phyloP scores from a whole-genome alignment of 2,329 filamentous ascomycete species.

The Pyrenochaeta sp. region DNA sequence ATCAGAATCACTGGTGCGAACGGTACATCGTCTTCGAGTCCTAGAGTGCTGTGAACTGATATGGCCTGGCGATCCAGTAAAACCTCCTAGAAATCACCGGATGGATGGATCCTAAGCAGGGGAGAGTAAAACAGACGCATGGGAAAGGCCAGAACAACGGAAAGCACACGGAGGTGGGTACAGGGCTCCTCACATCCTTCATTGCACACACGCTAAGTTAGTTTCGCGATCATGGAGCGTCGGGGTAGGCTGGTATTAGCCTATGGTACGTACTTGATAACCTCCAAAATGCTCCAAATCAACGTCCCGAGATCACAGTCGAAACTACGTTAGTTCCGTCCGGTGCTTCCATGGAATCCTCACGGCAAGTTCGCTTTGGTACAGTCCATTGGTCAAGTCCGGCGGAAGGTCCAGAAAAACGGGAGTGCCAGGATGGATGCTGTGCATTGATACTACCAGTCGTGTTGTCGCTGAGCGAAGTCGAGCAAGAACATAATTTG shows the following conservation, averaged over 20 bases:
- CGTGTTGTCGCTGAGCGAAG: constrained; percentile 19
- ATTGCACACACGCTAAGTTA: constrained; percentile 39
- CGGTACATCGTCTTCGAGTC: constrained; percentile 1
- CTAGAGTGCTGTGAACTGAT: constrained; percentile 5
- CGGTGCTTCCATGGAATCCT: neutral
- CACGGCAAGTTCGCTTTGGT: too few relatives aligned
- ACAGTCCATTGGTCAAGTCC: neutral
- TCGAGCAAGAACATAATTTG: constrained; percentile 38
- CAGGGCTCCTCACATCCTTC: constrained; percentile 27
- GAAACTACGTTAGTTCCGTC: constrained; percentile 9
- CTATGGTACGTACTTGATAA: constrained; percentile 46
- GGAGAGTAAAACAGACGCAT: constrained; percentile 5
- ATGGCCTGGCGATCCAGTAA: neutral
- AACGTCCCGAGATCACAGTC: constrained; percentile 11
- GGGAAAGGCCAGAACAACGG: constrained; percentile 11
- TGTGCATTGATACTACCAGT: constrained; percentile 19
- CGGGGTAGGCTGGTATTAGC: constrained; percentile 34
- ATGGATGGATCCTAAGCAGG: constrained; percentile 4
- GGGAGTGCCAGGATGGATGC: constrained; percentile 3
- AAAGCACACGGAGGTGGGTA: constrained; percentile 21
- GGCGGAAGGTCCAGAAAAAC: constrained; percentile 3
- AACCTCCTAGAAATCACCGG: constrained; percentile 5
- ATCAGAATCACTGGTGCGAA: neutral
- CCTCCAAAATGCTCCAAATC: constrained; percentile 27
- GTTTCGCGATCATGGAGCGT: constrained; percentile 37